Base-by-base conservation (phyloP, 2,329 filamentous ascomycete species). In the Leptographium lundbergii region DNA sequence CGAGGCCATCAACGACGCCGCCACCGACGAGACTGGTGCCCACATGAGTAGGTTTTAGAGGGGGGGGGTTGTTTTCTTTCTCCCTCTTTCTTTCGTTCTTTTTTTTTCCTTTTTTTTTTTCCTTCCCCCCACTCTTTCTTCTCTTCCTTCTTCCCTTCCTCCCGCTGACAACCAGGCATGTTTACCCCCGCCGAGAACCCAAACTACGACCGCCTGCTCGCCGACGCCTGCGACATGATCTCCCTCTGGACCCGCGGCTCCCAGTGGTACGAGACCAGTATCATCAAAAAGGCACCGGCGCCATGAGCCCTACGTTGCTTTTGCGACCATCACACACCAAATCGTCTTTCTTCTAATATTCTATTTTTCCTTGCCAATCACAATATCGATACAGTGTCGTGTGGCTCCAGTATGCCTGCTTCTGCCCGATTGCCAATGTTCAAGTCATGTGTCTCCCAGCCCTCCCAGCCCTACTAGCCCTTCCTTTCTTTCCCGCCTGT, bases 1-100 rank as follows among this genome's bases (percentile, higher is more conserved):
- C 63, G 80, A 82, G 66, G 86, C 84, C 4, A 76, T 91, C 59
- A 99, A 97, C 69, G 85, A 95, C 61, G 83, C 81, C 66, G 89
- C 87, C 0, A 75, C 73, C 13, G 89, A 95, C 66, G 94, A 97
- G 75, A 84, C 86, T 0, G 75, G 75, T 63, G 92, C 92, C 32
- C 94, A 97, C 71, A 89, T 86, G 76, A 76, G 81, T 78, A 77
- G 71, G 80, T 76, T 24, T 48, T 25, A n/a, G n/a, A n/a, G n/a
- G n/a, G n/a, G n/a, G n/a, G n/a, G n/a, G n/a, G n/a, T 13, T 25
- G n/a, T 24, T 29, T 29, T 42, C 34, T 39, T 27, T 39, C 34
- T 9, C 13, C 14, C 9, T 9, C 4, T 27, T 0, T 45, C 4
- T 6, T n/a, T 51, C 14, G 32, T 13, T 39, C 5, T n/a, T 19